Percentiles rank a stretch among this genome's conserved stretches.
Evolutionary conservation across 2,329 filamentous ascomycete genomes (phyloP).

Genomic region (Alternaria sp.): DNA sequence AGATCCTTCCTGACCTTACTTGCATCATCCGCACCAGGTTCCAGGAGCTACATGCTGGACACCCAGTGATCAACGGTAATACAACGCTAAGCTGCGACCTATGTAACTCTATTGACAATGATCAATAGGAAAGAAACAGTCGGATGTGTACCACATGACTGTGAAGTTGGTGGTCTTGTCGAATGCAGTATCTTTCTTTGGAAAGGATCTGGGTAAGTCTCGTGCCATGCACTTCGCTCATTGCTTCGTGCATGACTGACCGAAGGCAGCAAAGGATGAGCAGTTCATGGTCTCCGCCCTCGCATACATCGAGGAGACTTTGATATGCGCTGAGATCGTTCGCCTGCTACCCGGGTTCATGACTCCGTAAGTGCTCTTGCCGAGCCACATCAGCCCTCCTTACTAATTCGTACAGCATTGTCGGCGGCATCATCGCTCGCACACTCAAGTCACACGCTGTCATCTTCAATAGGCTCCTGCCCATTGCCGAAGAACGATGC

Average conservation of each 20-base stretch:
- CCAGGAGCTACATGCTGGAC: conserved; percentile 11
- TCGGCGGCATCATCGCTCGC: conserved; percentile 18
- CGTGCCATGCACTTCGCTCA: neutral
- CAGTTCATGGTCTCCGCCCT: conserved; percentile 29
- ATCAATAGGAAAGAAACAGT: conserved; percentile 11
- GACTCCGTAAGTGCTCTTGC: conserved; percentile 9
- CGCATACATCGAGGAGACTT: conserved; percentile 31
- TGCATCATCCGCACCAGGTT: conserved; percentile 17
- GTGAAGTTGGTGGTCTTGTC: conserved; percentile 19
- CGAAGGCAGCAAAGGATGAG: conserved; percentile 23
- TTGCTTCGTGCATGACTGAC: neutral
- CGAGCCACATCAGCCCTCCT: neutral
- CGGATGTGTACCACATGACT: conserved; percentile 19
- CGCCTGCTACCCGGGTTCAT: conserved; percentile 23
- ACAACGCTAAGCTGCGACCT: neutral
- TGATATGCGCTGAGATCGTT: conserved; percentile 34
- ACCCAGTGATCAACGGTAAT: conserved; percentile 9
- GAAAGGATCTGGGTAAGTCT: conserved; percentile 17
- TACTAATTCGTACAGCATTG: neutral
- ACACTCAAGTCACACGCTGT: conserved; percentile 19
- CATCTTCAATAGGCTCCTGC: conserved; percentile 22
- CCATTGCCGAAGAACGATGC: conserved; percentile 21
- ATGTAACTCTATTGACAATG: neutral
- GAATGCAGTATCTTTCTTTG: conserved; percentile 25
- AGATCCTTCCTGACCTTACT: conserved; percentile 22